Evolutionary conservation across 2,329 filamentous ascomycete genomes (phyloP), one percentile per base, ranked within the genome.

Genomic region (Trichoderma guizhouense): DNA sequence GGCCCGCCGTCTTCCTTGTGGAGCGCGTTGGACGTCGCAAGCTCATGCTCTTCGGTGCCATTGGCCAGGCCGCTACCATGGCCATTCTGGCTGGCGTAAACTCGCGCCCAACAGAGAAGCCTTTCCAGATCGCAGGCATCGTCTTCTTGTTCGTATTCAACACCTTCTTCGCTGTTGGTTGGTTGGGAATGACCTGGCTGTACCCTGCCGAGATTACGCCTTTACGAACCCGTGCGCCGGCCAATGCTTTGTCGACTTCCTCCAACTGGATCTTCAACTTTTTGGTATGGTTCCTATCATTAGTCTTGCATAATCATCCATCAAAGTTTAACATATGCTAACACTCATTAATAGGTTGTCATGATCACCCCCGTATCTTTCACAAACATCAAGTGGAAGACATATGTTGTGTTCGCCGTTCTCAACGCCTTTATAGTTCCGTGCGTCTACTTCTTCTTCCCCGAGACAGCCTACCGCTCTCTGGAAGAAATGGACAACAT

Each of bases 11-110:
- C 24, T 89, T 90, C 78, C 84, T 91, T 30, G 89, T 92, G 47
- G 90, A 92, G 79, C 86, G 87, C 2, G 87, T 91, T 4, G 91
- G 91, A 12, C 89, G 92, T 32, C 86, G 92, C 21, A 87, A 88
- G 77, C 86, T 94, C 73, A 93, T 94, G 90, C 81, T 94, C 21
- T 88, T 93, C 74, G 91, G 91, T 68, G 89, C 88, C 47, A 78
- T 86, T 2, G 89, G 89, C 72, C 89, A 92, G 78, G 89, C 87
- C 1, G 83, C 81, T 1, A 84, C 88, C 66, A 93, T 93, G 91
- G 86, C 89, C 2, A 85, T 93, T 47, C 83, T 89, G 47, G 83
- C 86, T 0, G 84, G 85, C 39, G 82, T 91, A 71, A 89, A 88
- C 74, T 86, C 85, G 0, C 82, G 85, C 72, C 84, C 86, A 63